These are phyloP conservation scores for Baorangia bicolor DNA, from an alignment of 768 basidiomycete genomes.

Conservation along the genomic window DNA sequence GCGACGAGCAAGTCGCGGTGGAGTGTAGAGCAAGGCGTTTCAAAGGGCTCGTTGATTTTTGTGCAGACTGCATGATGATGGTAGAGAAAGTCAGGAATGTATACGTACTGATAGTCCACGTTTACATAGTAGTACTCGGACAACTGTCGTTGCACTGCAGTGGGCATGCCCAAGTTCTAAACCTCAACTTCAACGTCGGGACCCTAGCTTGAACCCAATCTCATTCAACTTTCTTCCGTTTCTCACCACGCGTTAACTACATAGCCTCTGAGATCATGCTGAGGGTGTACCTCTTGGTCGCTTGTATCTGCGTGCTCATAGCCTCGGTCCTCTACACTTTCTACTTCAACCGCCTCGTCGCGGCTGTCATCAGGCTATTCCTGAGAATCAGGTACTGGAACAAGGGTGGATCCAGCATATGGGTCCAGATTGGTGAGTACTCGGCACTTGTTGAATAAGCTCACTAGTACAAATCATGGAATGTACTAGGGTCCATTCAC, in stretches of 20 bases:
- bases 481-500: slow-evolving; percentile 75
- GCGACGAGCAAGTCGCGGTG: slow-evolving; percentile 65
- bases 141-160: not conserved
- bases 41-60: slow-evolving; percentile 44
- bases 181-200: not conserved
- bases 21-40: slow-evolving; percentile 68
- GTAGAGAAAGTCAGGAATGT: not conserved
- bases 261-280: slow-evolving; percentile 47
- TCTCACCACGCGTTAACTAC: not conserved
- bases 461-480: slow-evolving; percentile 1
- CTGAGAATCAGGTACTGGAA: slow-evolving; percentile 81
- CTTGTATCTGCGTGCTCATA: slow-evolving; percentile 56
- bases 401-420: slow-evolving; percentile 69
- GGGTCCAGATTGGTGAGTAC: slow-evolving; percentile 75
- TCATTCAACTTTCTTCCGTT: not conserved
- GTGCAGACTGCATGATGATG: slow-evolving; percentile 26
- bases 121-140: not conserved
- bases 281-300: slow-evolving; percentile 56
- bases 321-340: slow-evolving; percentile 75
- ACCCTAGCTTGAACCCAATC: not conserved
- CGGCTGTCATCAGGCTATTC: slow-evolving; percentile 58
- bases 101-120: not conserved
- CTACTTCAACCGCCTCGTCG: slow-evolving; percentile 88
- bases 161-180: slow-evolving; percentile 7
- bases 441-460: not conserved